Percentiles rank a stretch among this genome's conserved stretches.
phyloP scores from a whole-genome alignment of 2,329 filamentous ascomycete species.

The Diplodia scrobiculata region DNA sequence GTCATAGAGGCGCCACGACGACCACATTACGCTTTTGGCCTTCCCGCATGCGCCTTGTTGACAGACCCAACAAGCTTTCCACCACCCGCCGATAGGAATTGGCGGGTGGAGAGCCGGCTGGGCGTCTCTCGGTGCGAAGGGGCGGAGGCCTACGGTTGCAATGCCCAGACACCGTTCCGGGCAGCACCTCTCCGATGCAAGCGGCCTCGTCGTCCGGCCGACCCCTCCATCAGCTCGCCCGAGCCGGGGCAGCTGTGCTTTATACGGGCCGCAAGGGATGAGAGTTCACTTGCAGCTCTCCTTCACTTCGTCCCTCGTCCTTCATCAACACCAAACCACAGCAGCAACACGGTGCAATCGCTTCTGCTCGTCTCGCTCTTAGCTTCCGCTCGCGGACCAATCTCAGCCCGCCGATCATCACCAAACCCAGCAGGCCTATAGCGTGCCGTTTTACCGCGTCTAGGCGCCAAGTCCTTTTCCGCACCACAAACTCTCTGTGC shows the following conservation, averaged over 20 bases:
- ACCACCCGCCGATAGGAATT: neutral
- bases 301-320: neutral
- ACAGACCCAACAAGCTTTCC: neutral
- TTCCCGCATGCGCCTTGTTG: neutral
- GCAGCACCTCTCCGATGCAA: neutral
- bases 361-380: neutral
- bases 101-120: constrained; percentile 15
- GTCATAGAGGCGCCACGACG: constrained; percentile 11
- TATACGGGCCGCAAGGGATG: neutral
- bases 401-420: neutral
- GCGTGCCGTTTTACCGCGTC: neutral
- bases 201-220: neutral
- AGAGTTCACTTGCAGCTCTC: neutral
- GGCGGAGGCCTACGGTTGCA: neutral
- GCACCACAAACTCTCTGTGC: neutral
- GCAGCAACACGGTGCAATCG: neutral
- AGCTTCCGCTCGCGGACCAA: neutral
- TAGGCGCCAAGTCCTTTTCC: neutral
- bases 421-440: neutral
- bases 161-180: neutral
- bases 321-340: neutral
- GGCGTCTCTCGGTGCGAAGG: neutral
- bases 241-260: neutral
- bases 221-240: neutral
- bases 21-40: neutral